Percentiles rank a stretch among this genome's conserved stretches.
Evolutionary conservation across 129 eudicot genomes (phyloP).

Genomic region (Chrysanthemum lavandulifolium): DNA sequence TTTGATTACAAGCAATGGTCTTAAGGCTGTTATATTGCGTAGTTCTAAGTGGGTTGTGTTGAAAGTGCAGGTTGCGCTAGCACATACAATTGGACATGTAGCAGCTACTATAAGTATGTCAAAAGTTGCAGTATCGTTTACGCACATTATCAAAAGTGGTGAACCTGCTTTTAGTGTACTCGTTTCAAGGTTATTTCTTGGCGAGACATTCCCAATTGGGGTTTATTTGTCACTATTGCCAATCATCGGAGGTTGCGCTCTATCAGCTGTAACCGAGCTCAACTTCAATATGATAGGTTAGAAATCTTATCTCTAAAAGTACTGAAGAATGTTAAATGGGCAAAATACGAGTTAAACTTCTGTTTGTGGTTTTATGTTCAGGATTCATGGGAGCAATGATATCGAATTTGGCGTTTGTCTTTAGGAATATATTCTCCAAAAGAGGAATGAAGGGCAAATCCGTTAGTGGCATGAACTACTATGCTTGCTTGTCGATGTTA

Average conservation of each 20-base stretch:
- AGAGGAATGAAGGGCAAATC: slow-evolving; percentile 71
- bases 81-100: slow-evolving; percentile 67
- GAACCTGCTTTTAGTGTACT: slow-evolving; percentile 66
- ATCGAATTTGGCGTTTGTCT: slow-evolving; percentile 61
- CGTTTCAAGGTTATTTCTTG: slow-evolving; percentile 49
- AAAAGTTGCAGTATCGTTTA: slow-evolving; percentile 64
- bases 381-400: slow-evolving; percentile 75
- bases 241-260: slow-evolving; percentile 58
- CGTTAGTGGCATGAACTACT: slow-evolving; percentile 73
- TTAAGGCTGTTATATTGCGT: background rate
- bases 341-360: too few relatives aligned
- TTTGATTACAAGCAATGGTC: background rate
- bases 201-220: slow-evolving; percentile 48
- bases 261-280: slow-evolving; percentile 60
- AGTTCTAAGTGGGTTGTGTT: too few relatives aligned
- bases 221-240: slow-evolving; percentile 64
- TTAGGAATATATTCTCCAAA: slow-evolving; percentile 60
- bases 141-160: slow-evolving; percentile 58
- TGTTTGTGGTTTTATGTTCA: slow-evolving; percentile 19
- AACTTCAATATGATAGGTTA: slow-evolving; percentile 65
- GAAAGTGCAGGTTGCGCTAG: slow-evolving; percentile 51
- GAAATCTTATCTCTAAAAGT: background rate
- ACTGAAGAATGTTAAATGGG: background rate
- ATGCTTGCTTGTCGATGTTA: slow-evolving; percentile 56
- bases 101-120: slow-evolving; percentile 72